Percentiles rank a stretch among this genome's conserved stretches.
These are phyloP conservation scores for Irpex rosettiformis DNA, from an alignment of 1,284 basidiomycete species.

Conservation along the genomic window DNA sequence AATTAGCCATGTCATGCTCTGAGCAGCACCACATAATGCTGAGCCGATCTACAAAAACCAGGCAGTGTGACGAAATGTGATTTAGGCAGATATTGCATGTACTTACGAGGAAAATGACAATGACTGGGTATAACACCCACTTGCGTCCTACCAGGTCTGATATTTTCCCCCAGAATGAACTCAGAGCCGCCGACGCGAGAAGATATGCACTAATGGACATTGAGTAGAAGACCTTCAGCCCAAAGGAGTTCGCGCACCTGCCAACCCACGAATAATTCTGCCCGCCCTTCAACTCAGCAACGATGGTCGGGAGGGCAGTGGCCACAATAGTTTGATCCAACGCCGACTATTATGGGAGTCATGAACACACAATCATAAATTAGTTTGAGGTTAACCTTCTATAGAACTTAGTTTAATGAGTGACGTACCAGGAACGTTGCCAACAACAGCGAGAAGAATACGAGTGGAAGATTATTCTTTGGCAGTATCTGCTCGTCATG, in stretches of 20 bases:
- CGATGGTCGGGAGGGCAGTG: conserved; percentile 29
- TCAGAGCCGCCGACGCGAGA: conserved; percentile 30
- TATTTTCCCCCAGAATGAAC: conserved; percentile 39
- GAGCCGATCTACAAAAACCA: conserved; percentile 33
- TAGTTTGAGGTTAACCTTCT: conserved; percentile 4
- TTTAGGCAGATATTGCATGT: conserved; percentile 4
- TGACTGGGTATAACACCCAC: conserved; percentile 34
- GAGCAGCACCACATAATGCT: conserved; percentile 47
- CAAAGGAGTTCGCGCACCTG: conserved; percentile 2
- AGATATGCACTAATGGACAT: conserved; percentile 32
- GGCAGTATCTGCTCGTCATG: conserved; percentile 8
- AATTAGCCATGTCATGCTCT: conserved; percentile 45
- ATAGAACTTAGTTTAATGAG: conserved; percentile 4
- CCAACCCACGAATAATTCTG: conserved; percentile 22
- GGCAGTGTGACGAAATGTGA: not conserved
- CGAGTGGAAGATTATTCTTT: conserved; percentile 16
- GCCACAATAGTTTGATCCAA: conserved; percentile 12
- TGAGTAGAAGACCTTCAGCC: not conserved
- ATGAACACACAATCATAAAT: not conserved
- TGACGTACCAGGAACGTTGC: conserved; percentile 25
- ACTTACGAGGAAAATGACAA: conserved; percentile 37
- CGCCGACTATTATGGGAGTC: not conserved
- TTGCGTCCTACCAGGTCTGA: conserved; percentile 36
- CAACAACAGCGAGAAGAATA: conserved; percentile 23
- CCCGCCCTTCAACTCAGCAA: conserved; percentile 21